Evolutionary conservation across 257 asterid genomes (phyloP).

Genomic region (Nicotiana obtusifolia): DNA sequence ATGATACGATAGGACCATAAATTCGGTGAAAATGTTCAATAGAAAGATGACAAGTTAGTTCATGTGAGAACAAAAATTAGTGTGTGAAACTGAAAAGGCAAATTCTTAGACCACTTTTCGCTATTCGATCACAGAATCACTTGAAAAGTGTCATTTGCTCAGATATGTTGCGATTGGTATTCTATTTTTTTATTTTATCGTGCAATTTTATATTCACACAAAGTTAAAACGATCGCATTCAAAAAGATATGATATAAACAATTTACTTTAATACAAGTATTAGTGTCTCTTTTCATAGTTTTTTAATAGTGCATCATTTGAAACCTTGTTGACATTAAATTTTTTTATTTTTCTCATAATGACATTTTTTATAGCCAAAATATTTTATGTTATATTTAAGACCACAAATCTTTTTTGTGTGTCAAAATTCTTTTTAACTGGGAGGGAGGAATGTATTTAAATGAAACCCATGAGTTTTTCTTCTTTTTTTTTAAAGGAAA

Average conservation of each 20-base stretch:
- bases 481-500: too few relatives aligned
- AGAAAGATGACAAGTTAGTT: neutral
- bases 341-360: neutral
- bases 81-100: neutral
- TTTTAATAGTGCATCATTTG: too few relatives aligned
- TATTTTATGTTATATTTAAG: too few relatives aligned
- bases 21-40: neutral
- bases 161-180: too few relatives aligned
- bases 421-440: too few relatives aligned
- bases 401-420: neutral
- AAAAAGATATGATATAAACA: too few relatives aligned
- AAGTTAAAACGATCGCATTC: accelerated
- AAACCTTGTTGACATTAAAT: too few relatives aligned
- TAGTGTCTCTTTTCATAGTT: too few relatives aligned
- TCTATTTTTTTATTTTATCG: too few relatives aligned
- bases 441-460: neutral
- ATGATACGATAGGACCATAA: neutral
- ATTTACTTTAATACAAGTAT: too few relatives aligned
- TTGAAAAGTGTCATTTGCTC: neutral
- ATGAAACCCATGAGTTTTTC: neutral
- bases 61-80: neutral
- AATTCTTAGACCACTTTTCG: neutral
- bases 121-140: neutral
- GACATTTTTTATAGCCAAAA: too few relatives aligned
- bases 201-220: too few relatives aligned